Conservation (phyloP, 768 basidiomycete species). For the Fomitopsis pulvina region DNA sequence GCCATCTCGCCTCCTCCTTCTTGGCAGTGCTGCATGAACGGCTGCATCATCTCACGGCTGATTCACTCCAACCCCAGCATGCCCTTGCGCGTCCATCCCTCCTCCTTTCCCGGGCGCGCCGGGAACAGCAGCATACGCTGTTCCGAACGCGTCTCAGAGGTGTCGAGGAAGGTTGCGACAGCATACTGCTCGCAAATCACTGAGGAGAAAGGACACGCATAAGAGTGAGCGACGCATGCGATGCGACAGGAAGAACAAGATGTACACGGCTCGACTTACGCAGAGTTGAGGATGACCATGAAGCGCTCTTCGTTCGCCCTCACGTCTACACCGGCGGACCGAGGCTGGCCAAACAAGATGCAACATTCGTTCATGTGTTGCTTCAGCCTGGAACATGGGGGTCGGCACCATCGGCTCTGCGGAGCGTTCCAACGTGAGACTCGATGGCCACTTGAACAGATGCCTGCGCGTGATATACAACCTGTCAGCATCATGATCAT, state of each 20-base stretch:
- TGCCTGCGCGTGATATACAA: conserved; percentile 30
- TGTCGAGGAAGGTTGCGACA: conserved; percentile 41
- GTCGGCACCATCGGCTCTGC: conserved; percentile 34
- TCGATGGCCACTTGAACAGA: conserved; percentile 46
- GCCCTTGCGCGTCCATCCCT: background rate
- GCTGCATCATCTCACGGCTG: conserved; percentile 38
- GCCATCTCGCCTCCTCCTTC: conserved; percentile 20
- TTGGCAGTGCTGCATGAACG: conserved; percentile 36
- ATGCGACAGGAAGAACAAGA: too few species aligned
- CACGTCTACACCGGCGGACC: conserved; percentile 23
- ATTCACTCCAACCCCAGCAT: conserved; percentile 7
- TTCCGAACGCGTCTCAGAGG: conserved; percentile 31
- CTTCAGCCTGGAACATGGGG: conserved; percentile 38
- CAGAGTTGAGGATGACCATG: conserved; percentile 32
- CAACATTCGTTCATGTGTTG: conserved; percentile 25
- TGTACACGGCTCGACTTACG: conserved; percentile 40
- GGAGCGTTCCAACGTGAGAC: conserved; percentile 34
- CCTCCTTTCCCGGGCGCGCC: conserved; percentile 15
- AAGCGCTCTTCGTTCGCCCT: conserved; percentile 38
- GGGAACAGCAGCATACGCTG: conserved; percentile 46
- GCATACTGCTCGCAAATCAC: conserved; percentile 35
- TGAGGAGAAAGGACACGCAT: background rate
- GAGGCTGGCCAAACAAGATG: conserved; percentile 30
- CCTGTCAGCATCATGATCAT: background rate
- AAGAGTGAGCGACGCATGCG: too few species aligned